Base-by-base conservation (phyloP, 345 rosid species). In the Euphorbia lathyris region DNA sequence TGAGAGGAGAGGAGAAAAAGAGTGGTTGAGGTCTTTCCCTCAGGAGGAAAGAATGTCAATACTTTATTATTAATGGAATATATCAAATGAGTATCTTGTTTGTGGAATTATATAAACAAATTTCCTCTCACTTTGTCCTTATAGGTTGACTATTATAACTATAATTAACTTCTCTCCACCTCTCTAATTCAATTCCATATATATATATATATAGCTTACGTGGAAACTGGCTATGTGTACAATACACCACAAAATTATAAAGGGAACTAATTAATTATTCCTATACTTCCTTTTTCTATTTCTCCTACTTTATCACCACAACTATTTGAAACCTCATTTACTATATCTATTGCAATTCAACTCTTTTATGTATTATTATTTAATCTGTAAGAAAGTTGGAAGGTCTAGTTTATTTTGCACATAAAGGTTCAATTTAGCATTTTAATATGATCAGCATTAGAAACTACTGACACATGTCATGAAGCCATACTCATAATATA, bases 211-310 rank as follows among this genome's bases (percentile, higher is more conserved):
- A 74, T 70, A 68, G 72, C 78, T 64, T 70, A 55, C 75, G 75
- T 82, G 79, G 72, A 63, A 82, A 76, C 67, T 71, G 77, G 72
- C 52, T 50, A 50, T 61, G 22, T 51, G 56, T 51, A 72, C 67
- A 63, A 58, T 20, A 47, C 40, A 43, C 45, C 75, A 70, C 48
- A 32, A 40, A 40, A 0, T 5, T 22, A 32, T 53, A 69, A 45
- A 29, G 71, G 72, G 61, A 71, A 76, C 51, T 65, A 71, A 34
- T 34, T 65, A 71, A 34, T 34, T 34, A 34, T 34, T 71, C 78
- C 56, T 20, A 56, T 34, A 58, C 63, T 66, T 70, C 30, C 10
- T 10, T 67, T 58, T 63, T 52, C 50, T 1, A 58, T 30, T 43
- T 58, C 48, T 65, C 36, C 9, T 22, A 4, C 42, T 74, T 73